These are phyloP conservation scores for Daldinia sp. DNA, from an alignment of 2,329 filamentous ascomycete species.

Conservation along the genomic window DNA sequence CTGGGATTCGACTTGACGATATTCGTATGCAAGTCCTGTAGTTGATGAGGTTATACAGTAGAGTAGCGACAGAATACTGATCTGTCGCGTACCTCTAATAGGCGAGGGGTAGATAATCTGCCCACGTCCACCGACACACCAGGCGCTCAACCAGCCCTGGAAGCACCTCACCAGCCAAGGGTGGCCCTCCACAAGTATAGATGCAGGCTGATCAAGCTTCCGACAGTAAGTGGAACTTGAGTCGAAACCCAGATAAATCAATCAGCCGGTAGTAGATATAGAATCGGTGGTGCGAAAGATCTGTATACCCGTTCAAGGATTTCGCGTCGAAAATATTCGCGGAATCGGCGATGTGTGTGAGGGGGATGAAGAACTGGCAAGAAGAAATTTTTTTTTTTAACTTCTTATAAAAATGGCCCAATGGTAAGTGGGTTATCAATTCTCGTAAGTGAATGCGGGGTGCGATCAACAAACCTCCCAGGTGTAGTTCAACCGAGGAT, in stretches of 20 bases:
- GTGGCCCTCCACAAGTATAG: conserved; percentile 34
- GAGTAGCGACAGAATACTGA: conserved; percentile 36
- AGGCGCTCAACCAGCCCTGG: conserved; percentile 45
- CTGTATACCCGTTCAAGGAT: conserved; percentile 19
- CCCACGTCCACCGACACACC: conserved; percentile 48
- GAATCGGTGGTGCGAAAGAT: conserved; percentile 20
- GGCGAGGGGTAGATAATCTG: conserved; percentile 41
- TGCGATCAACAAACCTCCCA: conserved; percentile 43
- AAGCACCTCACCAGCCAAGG: conserved; percentile 45
- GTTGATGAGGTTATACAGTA: conserved; percentile 37
- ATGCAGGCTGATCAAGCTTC: conserved; percentile 30
- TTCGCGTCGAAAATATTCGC: conserved; percentile 29
- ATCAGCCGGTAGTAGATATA: conserved; percentile 6
- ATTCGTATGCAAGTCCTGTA: conserved; percentile 32
- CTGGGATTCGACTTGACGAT: conserved; percentile 32
- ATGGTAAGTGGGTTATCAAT: conserved; percentile 44
- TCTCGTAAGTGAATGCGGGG: conserved; percentile 48
- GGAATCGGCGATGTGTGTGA: conserved; percentile 26
- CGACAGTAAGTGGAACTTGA: conserved; percentile 15
- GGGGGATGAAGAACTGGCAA: conserved; percentile 22
- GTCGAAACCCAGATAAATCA: conserved; percentile 21
- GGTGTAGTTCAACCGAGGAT: conserved; percentile 37
- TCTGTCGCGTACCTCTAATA: conserved; percentile 45
- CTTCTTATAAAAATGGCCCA: conserved; percentile 30
- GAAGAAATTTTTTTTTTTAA: conserved; percentile 27